Evolutionary conservation across 2,329 filamentous ascomycete genomes (phyloP), one percentile per base, ranked within the genome.

Genomic region (Fusarium domesticum): DNA sequence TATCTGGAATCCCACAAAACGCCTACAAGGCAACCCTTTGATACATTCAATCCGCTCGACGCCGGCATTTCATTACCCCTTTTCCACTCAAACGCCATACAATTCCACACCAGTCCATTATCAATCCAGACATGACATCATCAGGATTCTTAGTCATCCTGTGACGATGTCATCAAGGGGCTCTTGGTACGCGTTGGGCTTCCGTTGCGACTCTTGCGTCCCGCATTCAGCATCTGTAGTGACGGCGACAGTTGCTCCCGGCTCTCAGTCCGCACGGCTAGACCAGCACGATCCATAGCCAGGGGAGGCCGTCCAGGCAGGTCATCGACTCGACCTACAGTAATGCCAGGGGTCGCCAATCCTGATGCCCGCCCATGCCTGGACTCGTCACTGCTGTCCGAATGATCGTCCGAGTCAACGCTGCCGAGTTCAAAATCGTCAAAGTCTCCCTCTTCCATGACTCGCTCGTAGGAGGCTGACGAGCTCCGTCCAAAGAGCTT

Each of bases 191-290:
- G 70, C 8, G 80, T 82, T 7, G 78, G 79, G 56, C 79, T 83
- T 16, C 69, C 72, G 14, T 76, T 71, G 43, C 78, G 70, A 64
- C 78, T 81, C 62, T 78, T 71, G 64, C 80, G 66, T 18, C 80
- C 79, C 2, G 77, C 77, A 38, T 72, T 76, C 48, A 80, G 63
- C 68, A 77, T 73, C 45, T 77, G 74, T 18, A 76, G 54, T 7
- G 71, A 77, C 12, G 80, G 76, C 14, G 78, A 74, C 30, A 96
- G 68, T 45, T 88, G 77, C 62, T 97, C 93, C 41, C 89, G 76
- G 63, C 89, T 95, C 63, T 96, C 92, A 0, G 88, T 95, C 54
- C 92, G 75, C 3, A 89, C 80, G 42, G 88, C 83, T 51, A 96
- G 65, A 2, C 91, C 91, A 36, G 80, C 83, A 31, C 89, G 71